Conservation (phyloP, 768 basidiomycete species). For the Naganishia antarctica region DNA sequence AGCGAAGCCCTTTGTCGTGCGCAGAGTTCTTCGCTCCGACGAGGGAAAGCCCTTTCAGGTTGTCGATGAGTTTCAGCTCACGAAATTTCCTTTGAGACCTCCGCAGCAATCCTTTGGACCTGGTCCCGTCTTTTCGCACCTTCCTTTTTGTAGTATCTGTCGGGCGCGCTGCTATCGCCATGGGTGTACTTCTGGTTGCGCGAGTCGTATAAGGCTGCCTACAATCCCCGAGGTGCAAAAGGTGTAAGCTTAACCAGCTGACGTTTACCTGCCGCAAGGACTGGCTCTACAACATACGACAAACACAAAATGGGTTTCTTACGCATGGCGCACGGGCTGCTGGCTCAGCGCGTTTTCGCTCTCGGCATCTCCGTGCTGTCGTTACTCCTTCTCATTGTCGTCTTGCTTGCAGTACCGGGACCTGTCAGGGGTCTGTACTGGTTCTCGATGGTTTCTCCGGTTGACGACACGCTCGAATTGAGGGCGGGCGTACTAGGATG, state of each 20-base stretch:
- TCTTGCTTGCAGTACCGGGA: slow-evolving; percentile 46
- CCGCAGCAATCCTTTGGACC: too few relatives aligned
- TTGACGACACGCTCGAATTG: slow-evolving; percentile 25
- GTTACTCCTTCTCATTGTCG: slow-evolving; percentile 43
- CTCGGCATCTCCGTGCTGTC: slow-evolving; percentile 39
- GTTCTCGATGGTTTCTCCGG: slow-evolving; percentile 39
- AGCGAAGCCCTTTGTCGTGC: background rate
- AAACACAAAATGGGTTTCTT: background rate
- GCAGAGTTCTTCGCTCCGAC: background rate
- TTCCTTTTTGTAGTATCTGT: background rate
- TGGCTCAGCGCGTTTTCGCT: slow-evolving; percentile 36
- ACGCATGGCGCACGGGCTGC: slow-evolving; percentile 1
- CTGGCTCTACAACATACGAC: background rate
- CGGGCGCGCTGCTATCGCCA: too few relatives aligned
- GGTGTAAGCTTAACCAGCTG: too few relatives aligned
- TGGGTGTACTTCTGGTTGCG: too few relatives aligned
- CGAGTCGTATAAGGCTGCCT: too few relatives aligned
- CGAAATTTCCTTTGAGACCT: background rate
- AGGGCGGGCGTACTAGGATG: slow-evolving; percentile 44
- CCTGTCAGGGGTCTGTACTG: slow-evolving; percentile 47
- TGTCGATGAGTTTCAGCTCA: background rate
- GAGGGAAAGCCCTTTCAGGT: background rate
- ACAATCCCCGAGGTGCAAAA: too few relatives aligned
- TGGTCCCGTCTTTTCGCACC: too few relatives aligned
- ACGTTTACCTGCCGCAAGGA: too few relatives aligned